phyloP scores from a whole-genome alignment of 148 eudicot genomes.

The Limonium bicolor region DNA sequence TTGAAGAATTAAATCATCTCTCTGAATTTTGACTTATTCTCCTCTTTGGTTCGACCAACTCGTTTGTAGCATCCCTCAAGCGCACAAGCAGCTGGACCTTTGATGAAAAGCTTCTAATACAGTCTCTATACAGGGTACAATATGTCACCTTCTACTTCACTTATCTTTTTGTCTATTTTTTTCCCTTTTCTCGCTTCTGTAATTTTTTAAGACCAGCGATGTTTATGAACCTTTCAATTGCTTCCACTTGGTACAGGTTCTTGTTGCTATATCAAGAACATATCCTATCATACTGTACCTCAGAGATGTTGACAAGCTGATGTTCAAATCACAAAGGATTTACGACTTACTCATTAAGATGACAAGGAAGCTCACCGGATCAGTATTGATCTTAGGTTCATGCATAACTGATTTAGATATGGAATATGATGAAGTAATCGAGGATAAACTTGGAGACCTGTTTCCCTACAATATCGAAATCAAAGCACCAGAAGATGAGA shows the following conservation, averaged over 20 bases:
- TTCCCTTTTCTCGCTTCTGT: neutral
- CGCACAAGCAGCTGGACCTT: constrained; percentile 75
- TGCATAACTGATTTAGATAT: constrained; percentile 30
- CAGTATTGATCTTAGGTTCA: constrained; percentile 76
- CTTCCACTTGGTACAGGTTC: too few relatives aligned
- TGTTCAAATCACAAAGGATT: constrained; percentile 58
- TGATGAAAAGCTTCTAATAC: constrained; percentile 83
- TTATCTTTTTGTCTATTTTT: neutral
- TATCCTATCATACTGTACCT: constrained; percentile 69
- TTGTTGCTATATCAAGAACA: constrained; percentile 47
- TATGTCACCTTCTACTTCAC: neutral
- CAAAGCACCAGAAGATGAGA: constrained; percentile 75
- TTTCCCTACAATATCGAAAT: constrained; percentile 81
- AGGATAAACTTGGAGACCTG: constrained; percentile 51
- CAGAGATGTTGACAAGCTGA: constrained; percentile 73
- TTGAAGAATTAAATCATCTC: too few relatives aligned
- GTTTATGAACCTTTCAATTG: constrained; percentile 3
- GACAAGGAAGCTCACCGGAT: constrained; percentile 59
- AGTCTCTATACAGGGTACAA: constrained; percentile 80
- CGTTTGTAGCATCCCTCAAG: constrained; percentile 49
- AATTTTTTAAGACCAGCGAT: neutral
- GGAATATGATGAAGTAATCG: constrained; percentile 35
- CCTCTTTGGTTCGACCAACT: too few relatives aligned
- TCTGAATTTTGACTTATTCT: too few relatives aligned
- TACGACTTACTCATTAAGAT: constrained; percentile 66